These are phyloP conservation scores for Fragaria iinumae DNA, from an alignment of 306 rosid genomes.

Conservation along the genomic window DNA sequence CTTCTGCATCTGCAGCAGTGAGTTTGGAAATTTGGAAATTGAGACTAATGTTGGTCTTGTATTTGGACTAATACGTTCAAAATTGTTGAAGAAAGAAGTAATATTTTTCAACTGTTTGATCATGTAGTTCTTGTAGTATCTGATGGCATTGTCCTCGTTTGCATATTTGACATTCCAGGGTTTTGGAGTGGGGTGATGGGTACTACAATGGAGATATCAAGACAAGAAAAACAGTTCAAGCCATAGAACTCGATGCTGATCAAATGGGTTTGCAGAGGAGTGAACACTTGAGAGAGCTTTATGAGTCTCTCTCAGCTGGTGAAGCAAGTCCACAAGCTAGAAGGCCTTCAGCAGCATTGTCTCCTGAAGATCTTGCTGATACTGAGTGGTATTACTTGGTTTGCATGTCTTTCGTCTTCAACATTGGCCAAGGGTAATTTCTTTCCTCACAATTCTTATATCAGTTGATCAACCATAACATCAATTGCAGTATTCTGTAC, in stretches of 20 bases:
- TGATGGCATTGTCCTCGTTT: slow-evolving; percentile 1
- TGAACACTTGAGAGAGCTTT: slow-evolving; percentile 67
- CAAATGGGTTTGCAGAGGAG: slow-evolving; percentile 74
- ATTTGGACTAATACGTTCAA: not conserved
- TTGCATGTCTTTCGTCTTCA: slow-evolving; percentile 84
- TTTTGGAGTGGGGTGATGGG: slow-evolving; percentile 78
- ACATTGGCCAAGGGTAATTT: slow-evolving; percentile 79
- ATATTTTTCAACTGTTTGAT: not conserved
- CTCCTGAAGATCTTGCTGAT: slow-evolving; percentile 87
- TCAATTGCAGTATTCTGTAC: not conserved
- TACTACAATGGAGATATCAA: slow-evolving; percentile 91
- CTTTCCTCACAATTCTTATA: not conserved
- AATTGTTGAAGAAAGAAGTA: not conserved
- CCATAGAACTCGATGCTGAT: slow-evolving; percentile 58
- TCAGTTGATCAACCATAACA: not conserved
- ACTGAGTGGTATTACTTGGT: slow-evolving; percentile 94
- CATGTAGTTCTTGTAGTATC: not conserved
- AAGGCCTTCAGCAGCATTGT: slow-evolving; percentile 73
- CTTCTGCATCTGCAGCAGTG: slow-evolving; percentile 4
- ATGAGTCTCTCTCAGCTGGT: slow-evolving; percentile 52
- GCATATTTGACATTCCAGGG: slow-evolving; percentile 36
- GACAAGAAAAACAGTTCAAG: slow-evolving; percentile 79
- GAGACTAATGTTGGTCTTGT: not conserved
- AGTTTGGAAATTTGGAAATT: slow-evolving; percentile 1
- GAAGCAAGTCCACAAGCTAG: slow-evolving; percentile 58